Percentiles rank a stretch among this genome's conserved stretches.
Conservation (phyloP, 2,329 filamentous ascomycete species). For the Didymella arachidicola region DNA sequence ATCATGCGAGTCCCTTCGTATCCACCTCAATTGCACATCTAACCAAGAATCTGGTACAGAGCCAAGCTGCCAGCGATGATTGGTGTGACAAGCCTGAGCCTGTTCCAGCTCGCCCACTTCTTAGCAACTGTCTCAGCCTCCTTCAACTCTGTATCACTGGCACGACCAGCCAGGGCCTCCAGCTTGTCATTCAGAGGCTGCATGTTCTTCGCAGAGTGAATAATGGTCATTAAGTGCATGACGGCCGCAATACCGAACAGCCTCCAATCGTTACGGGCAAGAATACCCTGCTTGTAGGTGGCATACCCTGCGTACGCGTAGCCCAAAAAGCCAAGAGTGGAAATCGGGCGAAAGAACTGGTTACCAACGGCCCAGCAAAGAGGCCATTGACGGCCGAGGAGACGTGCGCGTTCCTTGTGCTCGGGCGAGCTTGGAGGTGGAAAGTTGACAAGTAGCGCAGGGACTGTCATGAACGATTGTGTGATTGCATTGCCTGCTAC, state of each 20-base stretch:
- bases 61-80: constrained; percentile 46
- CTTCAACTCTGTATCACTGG: constrained; percentile 42
- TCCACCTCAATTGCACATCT: background rate
- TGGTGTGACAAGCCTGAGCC: constrained; percentile 46
- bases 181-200: constrained; percentile 60
- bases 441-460: constrained; percentile 58
- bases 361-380: constrained; percentile 61
- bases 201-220: constrained; percentile 62
- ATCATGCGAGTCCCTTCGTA: background rate
- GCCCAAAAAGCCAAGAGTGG: constrained; percentile 57
- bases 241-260: constrained; percentile 54
- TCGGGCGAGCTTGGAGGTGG: constrained; percentile 52
- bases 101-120: constrained; percentile 50
- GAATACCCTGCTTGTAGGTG: constrained; percentile 40
- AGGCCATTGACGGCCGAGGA: constrained; percentile 60
- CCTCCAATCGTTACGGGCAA: constrained; percentile 55
- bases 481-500: constrained; percentile 60
- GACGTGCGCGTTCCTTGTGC: constrained; percentile 53
- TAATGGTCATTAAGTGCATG: constrained; percentile 57
- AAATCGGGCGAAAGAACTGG: constrained; percentile 61
- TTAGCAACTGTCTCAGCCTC: constrained; percentile 45
- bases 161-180: constrained; percentile 51
- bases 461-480: constrained; percentile 62
- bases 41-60: constrained; percentile 39
- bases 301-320: constrained; percentile 57